phyloP scores from a whole-genome alignment of 208 protist species.

The Crithidia acanthocephali region DNA sequence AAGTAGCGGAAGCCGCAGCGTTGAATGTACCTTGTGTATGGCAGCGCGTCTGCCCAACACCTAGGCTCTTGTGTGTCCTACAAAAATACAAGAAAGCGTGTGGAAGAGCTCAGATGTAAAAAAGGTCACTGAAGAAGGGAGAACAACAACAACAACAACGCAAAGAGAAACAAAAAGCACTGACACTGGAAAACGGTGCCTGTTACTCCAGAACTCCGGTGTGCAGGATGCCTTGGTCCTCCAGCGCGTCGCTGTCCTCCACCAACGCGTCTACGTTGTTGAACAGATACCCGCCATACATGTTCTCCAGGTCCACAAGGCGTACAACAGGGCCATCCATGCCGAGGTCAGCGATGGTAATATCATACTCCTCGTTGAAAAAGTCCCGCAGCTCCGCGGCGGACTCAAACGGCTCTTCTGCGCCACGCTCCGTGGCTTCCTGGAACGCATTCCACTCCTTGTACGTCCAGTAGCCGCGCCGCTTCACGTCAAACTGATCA shows the following conservation, averaged over 20 bases:
- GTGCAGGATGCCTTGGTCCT: slow-evolving; percentile 55
- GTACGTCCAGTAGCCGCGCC: slow-evolving; percentile 66
- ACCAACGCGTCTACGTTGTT: slow-evolving; percentile 78
- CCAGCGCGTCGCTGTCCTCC: slow-evolving; percentile 69
- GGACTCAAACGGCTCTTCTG: slow-evolving; percentile 36
- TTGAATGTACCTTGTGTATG: neutral
- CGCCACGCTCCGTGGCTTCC: slow-evolving; percentile 40
- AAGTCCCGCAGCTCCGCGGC: slow-evolving; percentile 45
- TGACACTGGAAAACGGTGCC: neutral
- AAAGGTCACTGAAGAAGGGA: too few relatives aligned
- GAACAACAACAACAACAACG: too few relatives aligned
- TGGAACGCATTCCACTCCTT: slow-evolving; percentile 72
- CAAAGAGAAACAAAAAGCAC: too few relatives aligned
- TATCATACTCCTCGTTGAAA: slow-evolving; percentile 83
- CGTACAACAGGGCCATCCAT: slow-evolving; percentile 44
- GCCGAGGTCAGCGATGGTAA: slow-evolving; percentile 30
- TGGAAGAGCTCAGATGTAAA: neutral
- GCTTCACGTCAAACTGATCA: slow-evolving; percentile 48
- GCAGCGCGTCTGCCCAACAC: too few relatives aligned
- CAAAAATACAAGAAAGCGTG: neutral
- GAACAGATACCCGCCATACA: slow-evolving; percentile 86
- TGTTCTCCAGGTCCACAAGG: slow-evolving; percentile 67
- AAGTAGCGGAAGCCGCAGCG: neutral
- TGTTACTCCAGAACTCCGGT: slow-evolving; percentile 73
- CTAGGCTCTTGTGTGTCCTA: too few relatives aligned